Percentiles rank a stretch among this genome's conserved stretches.
Evolutionary conservation across 106 monocot species (phyloP).

Genomic region (Platanthera zijinensis): DNA sequence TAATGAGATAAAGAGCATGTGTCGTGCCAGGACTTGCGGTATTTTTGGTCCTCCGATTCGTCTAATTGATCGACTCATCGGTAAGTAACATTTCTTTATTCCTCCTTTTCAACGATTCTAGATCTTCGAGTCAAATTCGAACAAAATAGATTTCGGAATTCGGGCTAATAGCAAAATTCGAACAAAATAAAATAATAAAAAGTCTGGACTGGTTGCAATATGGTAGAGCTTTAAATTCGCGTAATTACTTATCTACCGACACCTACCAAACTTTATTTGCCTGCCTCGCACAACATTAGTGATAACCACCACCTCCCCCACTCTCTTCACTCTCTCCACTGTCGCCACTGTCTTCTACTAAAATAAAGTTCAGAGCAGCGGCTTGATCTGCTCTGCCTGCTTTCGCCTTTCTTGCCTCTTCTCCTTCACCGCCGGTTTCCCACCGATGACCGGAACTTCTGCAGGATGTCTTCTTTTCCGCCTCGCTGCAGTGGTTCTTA

Average conservation of each 20-base stretch:
- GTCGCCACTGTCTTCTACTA: too few relatives aligned
- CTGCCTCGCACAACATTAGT: background rate
- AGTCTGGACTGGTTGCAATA: background rate
- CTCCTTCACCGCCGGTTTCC: background rate
- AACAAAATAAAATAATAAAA: too few relatives aligned
- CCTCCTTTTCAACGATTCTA: too few relatives aligned
- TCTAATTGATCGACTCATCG: too few relatives aligned
- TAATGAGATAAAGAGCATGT: too few relatives aligned
- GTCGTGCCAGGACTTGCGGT: too few relatives aligned
- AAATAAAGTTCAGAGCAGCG: background rate
- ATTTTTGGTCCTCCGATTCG: too few relatives aligned
- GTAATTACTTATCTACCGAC: conserved; percentile 6
- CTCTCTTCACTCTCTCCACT: background rate
- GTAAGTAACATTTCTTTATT: too few relatives aligned
- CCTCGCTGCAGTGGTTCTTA: background rate
- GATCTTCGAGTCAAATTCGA: too few relatives aligned
- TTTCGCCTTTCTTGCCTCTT: background rate
- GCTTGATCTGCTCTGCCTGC: background rate
- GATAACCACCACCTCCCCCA: background rate
- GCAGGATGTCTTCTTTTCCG: conserved; percentile 10
- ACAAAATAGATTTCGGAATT: too few relatives aligned
- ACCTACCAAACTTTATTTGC: conserved; percentile 12
- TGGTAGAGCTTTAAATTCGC: background rate
- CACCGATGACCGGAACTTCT: conserved; percentile 14
- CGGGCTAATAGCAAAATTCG: too few relatives aligned